A percentile compares a stretch with the other conserved stretches of the same genome.
phyloP scores from a whole-genome alignment of 192 early-diverging fungal genomes.

The Umbelopsis sp. region DNA sequence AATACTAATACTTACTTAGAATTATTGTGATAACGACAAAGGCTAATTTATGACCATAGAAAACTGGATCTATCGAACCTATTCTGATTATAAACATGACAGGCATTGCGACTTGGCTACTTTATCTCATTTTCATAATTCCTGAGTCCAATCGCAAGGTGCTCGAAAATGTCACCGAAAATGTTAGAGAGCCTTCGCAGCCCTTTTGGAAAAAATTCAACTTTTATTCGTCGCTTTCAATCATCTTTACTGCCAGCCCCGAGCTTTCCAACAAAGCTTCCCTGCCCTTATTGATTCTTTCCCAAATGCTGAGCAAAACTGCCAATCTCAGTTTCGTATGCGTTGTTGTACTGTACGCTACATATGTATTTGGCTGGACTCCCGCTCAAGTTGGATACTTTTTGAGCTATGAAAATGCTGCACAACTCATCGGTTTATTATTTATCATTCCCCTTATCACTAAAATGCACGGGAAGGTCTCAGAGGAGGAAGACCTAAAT shows the following conservation, averaged over 20 bases:
- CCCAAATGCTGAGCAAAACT: neutral
- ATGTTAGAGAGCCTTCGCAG: neutral
- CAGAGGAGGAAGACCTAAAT: neutral
- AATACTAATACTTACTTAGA: neutral
- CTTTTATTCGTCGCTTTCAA: neutral
- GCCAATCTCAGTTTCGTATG: neutral
- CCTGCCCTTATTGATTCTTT: neutral
- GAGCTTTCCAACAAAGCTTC: neutral
- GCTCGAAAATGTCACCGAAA: neutral
- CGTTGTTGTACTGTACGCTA: neutral
- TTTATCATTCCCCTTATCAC: neutral
- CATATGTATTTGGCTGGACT: constrained; percentile 1
- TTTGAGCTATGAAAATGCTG: constrained; percentile 7
- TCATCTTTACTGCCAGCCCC: neutral
- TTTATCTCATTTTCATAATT: neutral
- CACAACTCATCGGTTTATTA: neutral
- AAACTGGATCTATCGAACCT: neutral
- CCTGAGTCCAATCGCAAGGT: neutral
- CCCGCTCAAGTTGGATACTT: neutral
- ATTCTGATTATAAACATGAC: neutral
- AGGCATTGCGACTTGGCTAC: neutral
- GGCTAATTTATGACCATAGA: neutral
- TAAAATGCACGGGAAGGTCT: neutral
- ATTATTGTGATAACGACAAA: neutral
- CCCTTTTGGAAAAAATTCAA: neutral